Evolutionary conservation across 768 basidiomycete genomes (phyloP).

Genomic region (Symmetrospora coprosmae): DNA sequence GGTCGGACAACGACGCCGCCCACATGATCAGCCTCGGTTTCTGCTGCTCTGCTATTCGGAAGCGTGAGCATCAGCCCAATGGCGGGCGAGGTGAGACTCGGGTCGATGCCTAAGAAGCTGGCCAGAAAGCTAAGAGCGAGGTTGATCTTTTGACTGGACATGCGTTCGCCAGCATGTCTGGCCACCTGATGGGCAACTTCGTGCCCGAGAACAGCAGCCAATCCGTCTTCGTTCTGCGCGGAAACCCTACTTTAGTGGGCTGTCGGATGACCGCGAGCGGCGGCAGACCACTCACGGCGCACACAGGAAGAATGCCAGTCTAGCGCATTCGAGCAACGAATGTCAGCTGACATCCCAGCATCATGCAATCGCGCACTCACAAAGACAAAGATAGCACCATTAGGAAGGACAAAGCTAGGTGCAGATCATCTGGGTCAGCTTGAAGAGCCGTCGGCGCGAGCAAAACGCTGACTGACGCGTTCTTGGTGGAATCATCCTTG

Average conservation of each 20-base stretch:
- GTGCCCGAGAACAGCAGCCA: conserved; percentile 73
- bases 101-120: conserved; percentile 39
- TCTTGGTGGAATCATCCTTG: conserved; percentile 8
- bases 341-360: neutral
- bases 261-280: too few species aligned
- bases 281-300: too few species aligned
- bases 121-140: conserved; percentile 47
- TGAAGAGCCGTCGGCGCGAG: conserved; percentile 38
- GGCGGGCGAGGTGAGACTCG: conserved; percentile 19
- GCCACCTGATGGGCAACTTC: conserved; percentile 45
- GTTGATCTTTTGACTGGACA: conserved; percentile 43
- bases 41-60: conserved; percentile 68
- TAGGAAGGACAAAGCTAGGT: conserved; percentile 37
- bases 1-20: neutral
- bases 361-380: too few species aligned
- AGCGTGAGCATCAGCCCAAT: conserved; percentile 36
- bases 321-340: neutral
- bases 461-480: conserved; percentile 1
- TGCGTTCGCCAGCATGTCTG: conserved; percentile 39
- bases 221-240: conserved; percentile 61
- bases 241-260: too few species aligned
- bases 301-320: conserved; percentile 67
- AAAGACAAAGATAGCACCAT: conserved; percentile 63
- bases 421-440: neutral
- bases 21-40: conserved; percentile 39